These are phyloP conservation scores for Colletotrichum salicis DNA, from an alignment of 2,329 filamentous ascomycete species.

Conservation along the genomic window DNA sequence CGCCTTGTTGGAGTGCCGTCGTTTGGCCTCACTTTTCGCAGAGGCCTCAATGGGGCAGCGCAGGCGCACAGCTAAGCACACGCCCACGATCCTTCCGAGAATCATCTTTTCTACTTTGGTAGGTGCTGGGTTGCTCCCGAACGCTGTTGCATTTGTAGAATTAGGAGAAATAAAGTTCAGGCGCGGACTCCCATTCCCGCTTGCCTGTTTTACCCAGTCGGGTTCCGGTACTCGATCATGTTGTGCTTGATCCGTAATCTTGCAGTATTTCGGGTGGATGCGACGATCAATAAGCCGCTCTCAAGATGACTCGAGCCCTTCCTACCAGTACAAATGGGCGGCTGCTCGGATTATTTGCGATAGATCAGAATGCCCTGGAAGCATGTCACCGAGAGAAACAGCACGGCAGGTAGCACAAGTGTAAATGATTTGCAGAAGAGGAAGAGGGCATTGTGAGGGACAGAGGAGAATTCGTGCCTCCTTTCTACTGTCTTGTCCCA, in stretches of 20 bases:
- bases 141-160: background rate
- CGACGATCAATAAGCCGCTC: background rate
- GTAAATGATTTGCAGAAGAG: background rate
- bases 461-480: background rate
- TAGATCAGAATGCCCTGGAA: background rate
- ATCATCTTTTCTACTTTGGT: background rate
- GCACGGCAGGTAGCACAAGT: background rate
- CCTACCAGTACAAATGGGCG: background rate
- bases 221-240: too few species aligned
- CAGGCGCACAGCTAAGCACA: background rate
- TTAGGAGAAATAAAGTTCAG: background rate
- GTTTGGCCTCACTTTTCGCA: slow-evolving; percentile 12
- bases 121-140: background rate
- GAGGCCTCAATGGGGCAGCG: slow-evolving; percentile 1
- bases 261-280: too few species aligned
- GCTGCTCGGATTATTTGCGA: background rate
- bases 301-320: background rate
- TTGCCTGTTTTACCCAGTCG: too few species aligned
- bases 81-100: background rate
- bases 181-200: too few species aligned
- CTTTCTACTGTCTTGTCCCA: background rate
- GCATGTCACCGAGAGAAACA: background rate
- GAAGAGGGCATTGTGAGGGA: background rate
- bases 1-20: background rate
- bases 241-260: too few species aligned